Conservation (phyloP, 2,329 filamentous ascomycete species). For the Trichoderma brevicompactum region DNA sequence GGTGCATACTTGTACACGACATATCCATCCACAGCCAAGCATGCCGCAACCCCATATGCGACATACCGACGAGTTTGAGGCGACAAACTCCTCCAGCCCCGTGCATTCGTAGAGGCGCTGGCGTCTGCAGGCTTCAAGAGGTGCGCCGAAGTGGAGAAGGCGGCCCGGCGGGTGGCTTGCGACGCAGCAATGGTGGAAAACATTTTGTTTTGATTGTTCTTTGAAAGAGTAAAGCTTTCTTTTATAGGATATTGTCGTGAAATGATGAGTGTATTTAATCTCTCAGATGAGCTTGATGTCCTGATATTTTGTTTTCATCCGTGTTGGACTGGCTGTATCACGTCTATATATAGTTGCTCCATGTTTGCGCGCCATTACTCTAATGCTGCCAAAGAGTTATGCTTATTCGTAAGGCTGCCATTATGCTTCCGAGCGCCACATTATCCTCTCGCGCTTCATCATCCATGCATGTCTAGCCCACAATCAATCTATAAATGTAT, state of each 20-base stretch:
- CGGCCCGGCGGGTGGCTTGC: conserved; percentile 22
- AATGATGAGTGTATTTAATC: conserved; percentile 1
- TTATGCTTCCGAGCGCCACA: conserved; percentile 12
- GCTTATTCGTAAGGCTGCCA: conserved; percentile 34
- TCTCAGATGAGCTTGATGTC: neutral
- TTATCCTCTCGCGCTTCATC: neutral
- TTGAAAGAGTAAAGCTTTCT: too few species aligned
- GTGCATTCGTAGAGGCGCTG: conserved; percentile 17
- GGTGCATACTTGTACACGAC: conserved; percentile 39
- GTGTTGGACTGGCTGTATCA: neutral
- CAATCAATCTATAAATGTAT: neutral
- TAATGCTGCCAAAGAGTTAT: conserved; percentile 32
- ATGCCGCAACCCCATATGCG: conserved; percentile 32
- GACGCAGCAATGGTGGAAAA: neutral
- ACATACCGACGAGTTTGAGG: conserved; percentile 37
- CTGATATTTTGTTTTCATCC: conserved; percentile 2
- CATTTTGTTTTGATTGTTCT: too few species aligned
- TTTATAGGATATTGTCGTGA: too few species aligned
- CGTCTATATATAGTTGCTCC: conserved; percentile 6
- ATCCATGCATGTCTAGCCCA: neutral
- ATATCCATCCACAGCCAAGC: conserved; percentile 35
- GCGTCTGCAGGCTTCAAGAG: conserved; percentile 29
- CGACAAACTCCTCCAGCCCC: conserved; percentile 39
- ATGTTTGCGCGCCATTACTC: conserved; percentile 8
- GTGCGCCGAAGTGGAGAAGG: conserved; percentile 35